Base-by-base conservation (phyloP, 169 alveolate species). In the Plasmodium cynomolgi region DNA sequence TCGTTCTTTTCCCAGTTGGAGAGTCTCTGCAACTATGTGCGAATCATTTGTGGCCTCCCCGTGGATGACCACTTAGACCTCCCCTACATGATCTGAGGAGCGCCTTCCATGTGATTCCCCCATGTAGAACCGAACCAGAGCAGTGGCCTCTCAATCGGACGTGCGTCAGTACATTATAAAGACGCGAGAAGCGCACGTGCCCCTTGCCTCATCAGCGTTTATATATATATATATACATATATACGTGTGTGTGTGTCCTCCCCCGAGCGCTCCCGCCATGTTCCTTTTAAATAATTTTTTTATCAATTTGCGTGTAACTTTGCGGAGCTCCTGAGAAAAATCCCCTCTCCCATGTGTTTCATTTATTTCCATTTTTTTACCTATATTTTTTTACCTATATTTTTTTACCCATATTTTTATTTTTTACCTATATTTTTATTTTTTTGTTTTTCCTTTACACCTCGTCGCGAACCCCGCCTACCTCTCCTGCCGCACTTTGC, bases 1-100 rank as follows among this genome's bases (percentile, higher is more conserved):
- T 90, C 94, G 3, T 90, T 90, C 29, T 90, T 90, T 47, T 90
- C 94, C 3, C 94, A 90, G 50, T 15, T 90, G 17, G 94, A 90
- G 54, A 90, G 94, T 33, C 50, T 90, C 20, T 58, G 81, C 44
- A 90, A 90, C 54, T 80, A 80, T 29, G 37, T 90, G 68, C 26
- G 94, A 44, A 62, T 90, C 1, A 81, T 90, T 17, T 79, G 79
- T 39, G 91, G 91, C 2, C 39, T 90, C 20, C 94, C 94, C 31
- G 54, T 90, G 83, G 94, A 90, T 39, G 94, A 84, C 6, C 94
- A 90, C 41, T 8, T 90, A 31, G 94, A 90, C 71, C 41, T 90
- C 3, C 84, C 88, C 56, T 90, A 90, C 39, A 80, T 90, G 91
- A n/a, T 85, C 29, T 90, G 68, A 77, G 62, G 9, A 17, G 26